These are phyloP conservation scores for Chlorella sp. DNA, from an alignment of 139 green algal genomes.

Conservation along the genomic window DNA sequence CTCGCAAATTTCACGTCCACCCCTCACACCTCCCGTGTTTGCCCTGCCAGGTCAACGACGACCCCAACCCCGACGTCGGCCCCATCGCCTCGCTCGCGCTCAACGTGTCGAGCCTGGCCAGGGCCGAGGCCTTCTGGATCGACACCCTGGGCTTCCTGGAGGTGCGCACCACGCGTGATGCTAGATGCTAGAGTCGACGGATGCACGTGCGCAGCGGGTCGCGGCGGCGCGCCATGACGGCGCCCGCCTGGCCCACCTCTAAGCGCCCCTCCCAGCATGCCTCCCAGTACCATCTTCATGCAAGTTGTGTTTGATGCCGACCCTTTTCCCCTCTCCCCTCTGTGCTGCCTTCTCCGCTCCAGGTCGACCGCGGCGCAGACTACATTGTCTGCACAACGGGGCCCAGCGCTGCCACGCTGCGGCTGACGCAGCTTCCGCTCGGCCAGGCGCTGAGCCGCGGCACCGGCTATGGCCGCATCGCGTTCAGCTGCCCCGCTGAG, in stretches of 20 bases:
- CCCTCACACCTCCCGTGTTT: neutral
- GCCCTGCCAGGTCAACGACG: slow-evolving; percentile 16
- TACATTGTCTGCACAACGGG: neutral
- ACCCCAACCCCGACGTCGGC: slow-evolving; percentile 5
- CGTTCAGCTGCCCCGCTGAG: slow-evolving; percentile 49
- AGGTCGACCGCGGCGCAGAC: neutral
- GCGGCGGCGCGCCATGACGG: too few species aligned
- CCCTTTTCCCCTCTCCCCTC: neutral
- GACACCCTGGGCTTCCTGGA: slow-evolving; percentile 40
- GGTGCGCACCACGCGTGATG: neutral
- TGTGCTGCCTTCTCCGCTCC: neutral
- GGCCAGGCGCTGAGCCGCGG: slow-evolving; percentile 31
- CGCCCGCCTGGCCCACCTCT: too few species aligned
- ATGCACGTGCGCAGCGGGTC: neutral
- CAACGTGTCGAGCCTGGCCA: slow-evolving; percentile 16
- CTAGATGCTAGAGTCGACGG: neutral
- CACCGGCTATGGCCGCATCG: slow-evolving; percentile 48
- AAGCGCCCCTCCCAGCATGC: too few species aligned
- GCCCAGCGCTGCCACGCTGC: slow-evolving; percentile 30
- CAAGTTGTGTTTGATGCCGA: neutral
- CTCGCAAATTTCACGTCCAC: neutral
- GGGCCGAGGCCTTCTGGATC: slow-evolving; percentile 39
- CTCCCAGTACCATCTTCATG: too few species aligned
- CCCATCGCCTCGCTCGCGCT: slow-evolving; percentile 46
- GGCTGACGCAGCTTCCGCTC: slow-evolving; percentile 37